Percentiles rank a stretch among this genome's conserved stretches.
Conservation (phyloP, 352 stramenopile genomes). For the Globisporangium ultimum region DNA sequence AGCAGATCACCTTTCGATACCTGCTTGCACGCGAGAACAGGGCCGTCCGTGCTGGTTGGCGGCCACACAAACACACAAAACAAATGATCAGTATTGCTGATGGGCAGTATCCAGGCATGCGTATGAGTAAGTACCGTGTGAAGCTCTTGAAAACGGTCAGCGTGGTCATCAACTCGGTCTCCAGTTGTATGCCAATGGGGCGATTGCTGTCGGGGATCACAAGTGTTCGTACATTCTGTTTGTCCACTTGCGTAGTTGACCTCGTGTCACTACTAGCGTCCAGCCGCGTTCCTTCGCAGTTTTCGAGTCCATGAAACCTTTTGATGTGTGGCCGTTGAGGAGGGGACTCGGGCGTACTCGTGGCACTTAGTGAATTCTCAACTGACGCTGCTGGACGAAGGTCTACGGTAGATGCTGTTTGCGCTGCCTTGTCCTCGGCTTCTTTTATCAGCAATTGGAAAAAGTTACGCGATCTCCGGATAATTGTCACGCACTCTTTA, state of each 20-base stretch:
- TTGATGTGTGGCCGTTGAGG: constrained; percentile 10
- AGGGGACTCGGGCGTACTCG: background rate
- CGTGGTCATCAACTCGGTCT: constrained; percentile 33
- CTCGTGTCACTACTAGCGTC: background rate
- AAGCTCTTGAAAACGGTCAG: constrained; percentile 32
- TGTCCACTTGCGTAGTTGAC: background rate
- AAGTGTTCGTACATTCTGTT: constrained; percentile 16
- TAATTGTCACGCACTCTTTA: background rate
- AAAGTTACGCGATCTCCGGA: constrained; percentile 3
- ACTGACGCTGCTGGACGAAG: too few relatives aligned
- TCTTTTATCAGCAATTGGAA: constrained; percentile 12
- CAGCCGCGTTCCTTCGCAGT: constrained; percentile 16
- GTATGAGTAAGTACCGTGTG: constrained; percentile 10
- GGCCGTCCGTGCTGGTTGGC: constrained; percentile 7
- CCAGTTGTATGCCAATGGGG: constrained; percentile 25
- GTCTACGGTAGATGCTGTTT: too few relatives aligned
- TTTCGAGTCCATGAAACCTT: constrained; percentile 11
- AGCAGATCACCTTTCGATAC: constrained; percentile 20
- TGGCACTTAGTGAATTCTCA: too few relatives aligned
- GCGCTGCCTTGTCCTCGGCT: background rate
- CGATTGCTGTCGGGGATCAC: constrained; percentile 23
- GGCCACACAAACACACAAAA: too few relatives aligned
- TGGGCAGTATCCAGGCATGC: background rate
- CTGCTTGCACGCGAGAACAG: constrained; percentile 11
- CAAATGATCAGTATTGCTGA: too few relatives aligned